A percentile compares a stretch with the other conserved stretches of the same genome.
Conservation (phyloP, 225 moss, liverwort and hornwort genomes). For the Marchantia paleacea region DNA sequence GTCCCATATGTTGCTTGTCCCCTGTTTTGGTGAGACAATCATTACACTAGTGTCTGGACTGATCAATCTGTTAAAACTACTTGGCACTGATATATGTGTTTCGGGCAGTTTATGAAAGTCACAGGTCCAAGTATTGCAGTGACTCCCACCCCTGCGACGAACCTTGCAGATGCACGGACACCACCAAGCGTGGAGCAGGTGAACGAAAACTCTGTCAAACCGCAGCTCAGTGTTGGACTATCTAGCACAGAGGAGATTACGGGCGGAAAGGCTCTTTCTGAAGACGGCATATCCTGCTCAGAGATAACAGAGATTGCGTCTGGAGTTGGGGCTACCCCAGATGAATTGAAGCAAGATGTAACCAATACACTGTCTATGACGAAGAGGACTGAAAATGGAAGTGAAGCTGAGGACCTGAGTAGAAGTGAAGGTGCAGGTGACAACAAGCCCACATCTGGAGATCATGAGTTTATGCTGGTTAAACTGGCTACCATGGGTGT, state of each 20-base stretch:
- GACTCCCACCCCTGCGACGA: not conserved
- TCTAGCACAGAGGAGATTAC: not conserved
- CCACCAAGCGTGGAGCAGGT: not conserved
- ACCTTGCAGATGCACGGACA: not conserved
- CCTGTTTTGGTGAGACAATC: too few relatives aligned
- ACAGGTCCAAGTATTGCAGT: slow-evolving; percentile 5
- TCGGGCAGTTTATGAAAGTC: slow-evolving; percentile 32
- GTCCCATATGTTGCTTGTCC: too few relatives aligned
- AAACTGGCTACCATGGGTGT: slow-evolving; percentile 87
- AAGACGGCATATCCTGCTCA: not conserved
- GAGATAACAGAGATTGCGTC: not conserved
- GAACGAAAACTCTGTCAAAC: not conserved
- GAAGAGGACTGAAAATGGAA: not conserved
- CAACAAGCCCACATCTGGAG: not conserved
- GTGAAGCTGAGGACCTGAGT: not conserved
- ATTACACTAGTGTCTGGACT: not conserved
- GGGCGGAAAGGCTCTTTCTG: not conserved
- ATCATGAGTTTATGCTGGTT: slow-evolving; percentile 52
- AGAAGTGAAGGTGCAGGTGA: not conserved
- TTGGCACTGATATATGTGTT: slow-evolving; percentile 2
- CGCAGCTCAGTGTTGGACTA: not conserved
- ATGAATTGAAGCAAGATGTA: not conserved
- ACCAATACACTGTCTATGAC: not conserved
- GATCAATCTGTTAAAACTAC: not conserved
- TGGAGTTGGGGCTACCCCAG: not conserved